Conservation (phyloP, 345 rosid species). For the Corchorus capsularis region DNA sequence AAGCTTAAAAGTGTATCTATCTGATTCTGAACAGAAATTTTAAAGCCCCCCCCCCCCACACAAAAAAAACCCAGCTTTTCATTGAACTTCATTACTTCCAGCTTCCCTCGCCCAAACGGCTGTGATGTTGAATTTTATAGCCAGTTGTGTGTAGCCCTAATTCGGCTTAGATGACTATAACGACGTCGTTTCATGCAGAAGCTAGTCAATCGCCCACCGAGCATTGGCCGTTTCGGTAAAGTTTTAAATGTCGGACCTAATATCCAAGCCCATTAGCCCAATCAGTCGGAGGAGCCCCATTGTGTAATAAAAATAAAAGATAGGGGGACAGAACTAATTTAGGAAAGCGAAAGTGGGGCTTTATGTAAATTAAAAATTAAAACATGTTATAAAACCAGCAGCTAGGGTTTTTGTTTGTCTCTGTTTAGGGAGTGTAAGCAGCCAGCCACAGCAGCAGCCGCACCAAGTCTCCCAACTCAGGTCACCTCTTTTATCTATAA, state of each 20-base stretch:
- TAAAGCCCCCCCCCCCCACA: too few relatives aligned
- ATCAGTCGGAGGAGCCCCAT: neutral
- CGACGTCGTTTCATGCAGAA: neutral
- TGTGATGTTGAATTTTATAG: too few relatives aligned
- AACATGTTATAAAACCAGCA: neutral
- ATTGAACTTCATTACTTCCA: too few relatives aligned
- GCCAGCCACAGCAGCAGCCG: neutral
- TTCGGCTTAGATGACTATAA: too few relatives aligned
- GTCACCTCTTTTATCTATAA: neutral
- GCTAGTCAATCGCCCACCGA: too few relatives aligned
- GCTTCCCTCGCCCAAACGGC: too few relatives aligned
- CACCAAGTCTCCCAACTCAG: neutral
- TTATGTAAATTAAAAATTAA: neutral
- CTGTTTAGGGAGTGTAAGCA: neutral
- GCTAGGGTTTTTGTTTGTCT: neutral
- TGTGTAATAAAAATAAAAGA: neutral
- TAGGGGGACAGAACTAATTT: neutral
- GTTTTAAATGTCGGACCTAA: neutral
- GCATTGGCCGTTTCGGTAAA: too few relatives aligned
- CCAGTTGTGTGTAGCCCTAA: neutral
- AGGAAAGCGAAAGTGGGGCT: neutral
- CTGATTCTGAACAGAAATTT: too few relatives aligned
- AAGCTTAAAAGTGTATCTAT: too few relatives aligned
- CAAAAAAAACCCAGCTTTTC: too few relatives aligned
- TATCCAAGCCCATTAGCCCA: neutral